phyloP scores from a whole-genome alignment of 371 early-diverging fungal species.

The Haplosporangium sp. region DNA sequence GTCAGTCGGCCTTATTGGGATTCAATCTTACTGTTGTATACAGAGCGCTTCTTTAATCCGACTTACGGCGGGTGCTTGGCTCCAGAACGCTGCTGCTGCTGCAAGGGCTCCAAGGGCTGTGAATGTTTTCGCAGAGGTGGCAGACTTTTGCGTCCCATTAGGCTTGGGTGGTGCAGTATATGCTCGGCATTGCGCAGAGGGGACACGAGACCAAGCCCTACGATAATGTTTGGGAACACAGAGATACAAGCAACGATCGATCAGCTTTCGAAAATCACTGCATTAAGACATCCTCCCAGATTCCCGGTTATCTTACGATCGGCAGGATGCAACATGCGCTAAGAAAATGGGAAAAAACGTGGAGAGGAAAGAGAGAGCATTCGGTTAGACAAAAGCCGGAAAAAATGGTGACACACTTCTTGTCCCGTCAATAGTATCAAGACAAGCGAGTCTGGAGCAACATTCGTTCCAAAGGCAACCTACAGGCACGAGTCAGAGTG shows the following conservation, averaged over 20 bases:
- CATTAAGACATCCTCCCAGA: neutral
- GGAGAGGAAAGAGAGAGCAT: neutral
- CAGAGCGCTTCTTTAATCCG: no score
- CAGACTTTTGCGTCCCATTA: slow-evolving; percentile 8
- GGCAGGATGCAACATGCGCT: slow-evolving; percentile 1
- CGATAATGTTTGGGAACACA: neutral
- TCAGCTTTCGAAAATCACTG: neutral
- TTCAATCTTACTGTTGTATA: no score
- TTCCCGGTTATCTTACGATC: slow-evolving; percentile 6
- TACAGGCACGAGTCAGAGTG: slow-evolving; percentile 32
- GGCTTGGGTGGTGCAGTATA: slow-evolving; percentile 18
- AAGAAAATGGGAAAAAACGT: neutral
- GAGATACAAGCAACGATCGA: neutral
- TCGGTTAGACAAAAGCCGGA: neutral
- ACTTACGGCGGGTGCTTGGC: slow-evolving; percentile 40
- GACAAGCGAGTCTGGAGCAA: neutral
- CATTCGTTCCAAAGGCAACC: neutral
- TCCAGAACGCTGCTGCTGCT: slow-evolving; percentile 42
- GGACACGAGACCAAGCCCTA: slow-evolving; percentile 39
- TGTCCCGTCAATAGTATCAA: neutral
- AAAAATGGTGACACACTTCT: neutral
- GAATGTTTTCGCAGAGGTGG: slow-evolving; percentile 13
- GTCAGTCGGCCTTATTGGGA: no score
- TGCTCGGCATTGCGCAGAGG: slow-evolving; percentile 8
- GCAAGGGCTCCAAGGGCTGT: slow-evolving; percentile 22